These are phyloP conservation scores for Camelina laxa DNA, from an alignment of 345 rosid species.

Conservation along the genomic window DNA sequence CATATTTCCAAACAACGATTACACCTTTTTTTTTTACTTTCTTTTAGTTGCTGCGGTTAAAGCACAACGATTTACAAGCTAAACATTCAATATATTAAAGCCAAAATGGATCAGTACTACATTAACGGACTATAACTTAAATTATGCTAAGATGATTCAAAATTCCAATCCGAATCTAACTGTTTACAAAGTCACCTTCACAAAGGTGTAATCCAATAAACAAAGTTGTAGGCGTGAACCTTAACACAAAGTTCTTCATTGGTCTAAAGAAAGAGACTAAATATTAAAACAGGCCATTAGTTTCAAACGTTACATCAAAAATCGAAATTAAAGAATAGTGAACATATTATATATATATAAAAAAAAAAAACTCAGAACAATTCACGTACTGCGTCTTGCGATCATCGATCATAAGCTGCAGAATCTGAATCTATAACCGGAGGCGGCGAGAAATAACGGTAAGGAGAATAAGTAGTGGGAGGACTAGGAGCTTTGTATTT, in stretches of 20 bases:
- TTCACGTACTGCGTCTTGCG: not conserved
- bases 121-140: not conserved
- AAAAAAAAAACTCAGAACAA: constrained; percentile 13
- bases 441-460: constrained; percentile 46
- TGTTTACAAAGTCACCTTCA: not conserved
- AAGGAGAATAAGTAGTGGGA: constrained; percentile 43
- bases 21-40: not conserved
- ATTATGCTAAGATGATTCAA: not conserved
- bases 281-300: constrained; percentile 14
- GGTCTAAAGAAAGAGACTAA: not conserved
- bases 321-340: not conserved
- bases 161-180: not conserved
- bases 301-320: constrained; percentile 23
- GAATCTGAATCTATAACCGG: constrained; percentile 29
- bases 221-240: not conserved
- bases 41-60: no score
- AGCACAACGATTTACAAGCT: no score
- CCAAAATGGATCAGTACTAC: not conserved
- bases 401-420: constrained; percentile 27
- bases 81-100: no score
- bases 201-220: not conserved
- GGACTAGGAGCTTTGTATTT: constrained; percentile 45
- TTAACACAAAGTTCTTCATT: not conserved
- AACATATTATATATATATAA: not conserved
- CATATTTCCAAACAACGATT: not conserved